Conservation (phyloP, 208 protist species). For the Crithidia thermophila region DNA sequence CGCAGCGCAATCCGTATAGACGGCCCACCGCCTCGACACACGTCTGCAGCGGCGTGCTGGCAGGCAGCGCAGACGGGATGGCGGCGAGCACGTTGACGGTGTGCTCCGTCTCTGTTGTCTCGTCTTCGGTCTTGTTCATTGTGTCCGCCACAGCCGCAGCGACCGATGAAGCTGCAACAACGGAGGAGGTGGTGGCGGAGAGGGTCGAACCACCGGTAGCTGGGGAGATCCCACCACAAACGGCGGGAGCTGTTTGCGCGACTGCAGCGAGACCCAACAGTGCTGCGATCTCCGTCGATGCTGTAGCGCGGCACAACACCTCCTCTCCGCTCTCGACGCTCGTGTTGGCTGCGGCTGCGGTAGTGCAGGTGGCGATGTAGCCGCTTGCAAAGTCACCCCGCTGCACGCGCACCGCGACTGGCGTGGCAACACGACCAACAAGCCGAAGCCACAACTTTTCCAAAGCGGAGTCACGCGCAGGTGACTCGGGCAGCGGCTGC, state of each 20-base stretch:
- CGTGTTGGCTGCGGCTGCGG: neutral
- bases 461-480: slow-evolving; percentile 5
- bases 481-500: slow-evolving; percentile 10
- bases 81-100: neutral
- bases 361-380: slow-evolving; percentile 16
- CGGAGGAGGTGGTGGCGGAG: too few species aligned
- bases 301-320: slow-evolving; percentile 1
- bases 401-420: slow-evolving; percentile 9
- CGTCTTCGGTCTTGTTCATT: neutral
- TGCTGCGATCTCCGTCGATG: slow-evolving; percentile 25
- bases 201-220: too few species aligned
- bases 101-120: neutral
- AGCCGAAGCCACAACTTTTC: neutral
- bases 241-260: too few species aligned
- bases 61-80: slow-evolving; percentile 19
- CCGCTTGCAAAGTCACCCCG: neutral
- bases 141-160: too few species aligned
- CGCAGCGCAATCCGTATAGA: slow-evolving; percentile 33
- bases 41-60: slow-evolving; percentile 25
- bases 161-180: too few species aligned
- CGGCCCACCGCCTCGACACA: slow-evolving; percentile 13
- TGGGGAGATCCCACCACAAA: too few species aligned
- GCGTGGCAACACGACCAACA: too few species aligned
- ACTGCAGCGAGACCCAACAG: neutral
- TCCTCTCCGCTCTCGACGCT: neutral